A percentile compares a stretch with the other conserved stretches of the same genome.
phyloP scores from a whole-genome alignment of 495 filamentous ascomycete species.

The Talaromyces borbonicus region DNA sequence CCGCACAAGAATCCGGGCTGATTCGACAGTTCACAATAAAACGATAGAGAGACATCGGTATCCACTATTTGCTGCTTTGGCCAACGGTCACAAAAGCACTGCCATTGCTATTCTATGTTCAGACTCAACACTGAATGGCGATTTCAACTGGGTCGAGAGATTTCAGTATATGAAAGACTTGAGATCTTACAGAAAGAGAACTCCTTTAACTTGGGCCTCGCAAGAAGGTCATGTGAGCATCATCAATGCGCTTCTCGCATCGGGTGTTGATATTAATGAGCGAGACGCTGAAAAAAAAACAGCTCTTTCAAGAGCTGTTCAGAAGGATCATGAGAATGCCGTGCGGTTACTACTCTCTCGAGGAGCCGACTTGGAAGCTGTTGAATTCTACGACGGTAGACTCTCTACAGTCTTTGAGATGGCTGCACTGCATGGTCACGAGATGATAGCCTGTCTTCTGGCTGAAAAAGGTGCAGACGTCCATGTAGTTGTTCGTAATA shows the following conservation, averaged over 20 bases:
- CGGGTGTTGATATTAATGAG: background rate
- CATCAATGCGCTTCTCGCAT: background rate
- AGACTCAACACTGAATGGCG: too few relatives aligned
- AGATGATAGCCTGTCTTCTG: slow-evolving; percentile 13
- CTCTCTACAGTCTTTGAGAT: background rate
- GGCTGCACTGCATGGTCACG: slow-evolving; percentile 15
- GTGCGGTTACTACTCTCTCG: slow-evolving; percentile 13
- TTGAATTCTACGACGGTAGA: background rate
- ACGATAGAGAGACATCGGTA: slow-evolving; percentile 26
- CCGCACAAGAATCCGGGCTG: slow-evolving; percentile 33
- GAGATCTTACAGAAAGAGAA: too few relatives aligned
- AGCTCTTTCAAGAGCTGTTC: slow-evolving; percentile 15
- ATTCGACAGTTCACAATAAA: slow-evolving; percentile 16
- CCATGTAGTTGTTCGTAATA: slow-evolving; percentile 1
- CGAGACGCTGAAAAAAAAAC: slow-evolving; percentile 1
- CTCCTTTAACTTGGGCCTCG: too few relatives aligned
- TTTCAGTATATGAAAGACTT: background rate
- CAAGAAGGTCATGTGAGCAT: too few relatives aligned
- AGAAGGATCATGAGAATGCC: slow-evolving; percentile 13
- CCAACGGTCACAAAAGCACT: slow-evolving; percentile 15
- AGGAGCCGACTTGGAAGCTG: slow-evolving; percentile 9
- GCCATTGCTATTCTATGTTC: slow-evolving; percentile 18
- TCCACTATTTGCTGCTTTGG: slow-evolving; percentile 36
- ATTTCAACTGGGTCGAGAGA: background rate
- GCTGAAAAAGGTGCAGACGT: slow-evolving; percentile 6